phyloP scores from a whole-genome alignment of 257 asterid genomes.

The Orobanche coerulescens region DNA sequence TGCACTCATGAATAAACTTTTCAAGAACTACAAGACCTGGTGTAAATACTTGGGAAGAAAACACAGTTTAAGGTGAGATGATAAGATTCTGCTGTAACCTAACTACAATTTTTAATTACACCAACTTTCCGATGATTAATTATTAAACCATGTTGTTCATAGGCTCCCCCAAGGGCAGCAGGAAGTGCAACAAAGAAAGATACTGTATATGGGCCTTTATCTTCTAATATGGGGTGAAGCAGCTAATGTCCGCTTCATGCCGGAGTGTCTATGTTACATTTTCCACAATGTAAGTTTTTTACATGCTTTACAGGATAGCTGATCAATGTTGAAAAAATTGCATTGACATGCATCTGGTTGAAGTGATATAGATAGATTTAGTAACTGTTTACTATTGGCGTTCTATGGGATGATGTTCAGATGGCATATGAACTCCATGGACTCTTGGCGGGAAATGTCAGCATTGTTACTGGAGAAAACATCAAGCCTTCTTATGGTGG shows the following conservation, averaged over 20 bases:
- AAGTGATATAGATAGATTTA: background rate
- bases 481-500: conserved; percentile 91
- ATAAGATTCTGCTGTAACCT: conserved; percentile 11
- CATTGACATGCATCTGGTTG: background rate
- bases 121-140: background rate
- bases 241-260: conserved; percentile 78
- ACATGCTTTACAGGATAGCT: conserved; percentile 9
- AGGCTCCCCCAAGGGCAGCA: conserved; percentile 66
- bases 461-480: conserved; percentile 87
- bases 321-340: background rate
- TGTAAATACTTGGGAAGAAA: conserved; percentile 71
- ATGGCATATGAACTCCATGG: conserved; percentile 91
- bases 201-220: conserved; percentile 81
- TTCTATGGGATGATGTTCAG: conserved; percentile 31
- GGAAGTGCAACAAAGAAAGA: conserved; percentile 63
- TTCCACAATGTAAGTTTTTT: conserved; percentile 63
- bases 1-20: conserved; percentile 69
- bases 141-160: conserved; percentile 14
- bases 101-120: background rate
- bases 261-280: conserved; percentile 84
- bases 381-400: background rate
- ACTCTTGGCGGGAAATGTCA: conserved; percentile 83
- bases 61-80: conserved; percentile 69
- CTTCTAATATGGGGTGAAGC: conserved; percentile 94
- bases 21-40: conserved; percentile 82